Percentiles rank a stretch among this genome's conserved stretches.
Evolutionary conservation across 306 rosid genomes (phyloP).

Genomic region (Malus orientalis): DNA sequence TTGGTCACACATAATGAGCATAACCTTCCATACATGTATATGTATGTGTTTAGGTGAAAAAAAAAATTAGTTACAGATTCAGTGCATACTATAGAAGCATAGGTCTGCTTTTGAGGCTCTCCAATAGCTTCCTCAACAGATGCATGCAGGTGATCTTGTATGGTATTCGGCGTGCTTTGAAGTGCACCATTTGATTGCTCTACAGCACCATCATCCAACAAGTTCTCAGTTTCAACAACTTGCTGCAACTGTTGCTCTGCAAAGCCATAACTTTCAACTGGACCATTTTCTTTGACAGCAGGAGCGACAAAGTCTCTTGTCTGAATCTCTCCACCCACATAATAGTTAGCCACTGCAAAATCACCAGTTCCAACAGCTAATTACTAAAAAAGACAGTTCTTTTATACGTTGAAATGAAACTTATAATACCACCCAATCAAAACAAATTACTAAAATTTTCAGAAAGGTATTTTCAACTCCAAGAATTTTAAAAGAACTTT

Average conservation of each 20-base stretch:
- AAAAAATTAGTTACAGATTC: slow-evolving; percentile 3
- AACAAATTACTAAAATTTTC: not conserved
- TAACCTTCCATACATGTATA: not conserved
- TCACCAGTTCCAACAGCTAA: slow-evolving; percentile 17
- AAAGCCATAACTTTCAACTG: slow-evolving; percentile 49
- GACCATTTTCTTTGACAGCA: slow-evolving; percentile 65
- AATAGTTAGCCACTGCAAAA: slow-evolving; percentile 65
- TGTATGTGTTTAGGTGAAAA: not conserved
- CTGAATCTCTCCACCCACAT: slow-evolving; percentile 62
- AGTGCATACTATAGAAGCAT: slow-evolving; percentile 83
- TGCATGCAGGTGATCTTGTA: slow-evolving; percentile 49
- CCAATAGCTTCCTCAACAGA: slow-evolving; percentile 73
- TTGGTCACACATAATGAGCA: slow-evolving; percentile 18
- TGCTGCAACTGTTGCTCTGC: slow-evolving; percentile 60
- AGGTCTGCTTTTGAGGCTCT: slow-evolving; percentile 92
- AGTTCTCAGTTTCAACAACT: slow-evolving; percentile 49
- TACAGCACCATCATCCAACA: slow-evolving; percentile 40
- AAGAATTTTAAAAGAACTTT: not conserved
- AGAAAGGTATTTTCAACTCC: not conserved
- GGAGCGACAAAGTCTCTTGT: slow-evolving; percentile 56
- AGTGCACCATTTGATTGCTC: slow-evolving; percentile 58
- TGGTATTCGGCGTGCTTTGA: slow-evolving; percentile 41
- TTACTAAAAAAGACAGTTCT: not conserved
- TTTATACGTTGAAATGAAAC: not conserved
- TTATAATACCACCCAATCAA: not conserved